A percentile compares a stretch with the other conserved stretches of the same genome.
Conservation (phyloP, 2,329 filamentous ascomycete species). For the Colletotrichum sansevieriae region DNA sequence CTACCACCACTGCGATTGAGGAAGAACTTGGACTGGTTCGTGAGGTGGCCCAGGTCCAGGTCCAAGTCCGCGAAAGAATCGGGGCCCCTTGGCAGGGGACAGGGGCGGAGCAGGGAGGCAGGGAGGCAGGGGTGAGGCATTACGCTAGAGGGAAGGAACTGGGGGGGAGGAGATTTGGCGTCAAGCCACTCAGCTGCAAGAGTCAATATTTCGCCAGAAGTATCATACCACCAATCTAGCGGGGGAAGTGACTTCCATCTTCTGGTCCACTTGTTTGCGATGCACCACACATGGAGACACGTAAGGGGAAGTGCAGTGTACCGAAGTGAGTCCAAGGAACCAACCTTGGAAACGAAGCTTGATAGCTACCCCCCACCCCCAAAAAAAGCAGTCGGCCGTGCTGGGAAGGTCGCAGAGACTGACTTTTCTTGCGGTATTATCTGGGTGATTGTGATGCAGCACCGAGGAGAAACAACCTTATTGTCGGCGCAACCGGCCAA, state of each 20-base stretch:
- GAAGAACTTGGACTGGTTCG: conserved; percentile 34
- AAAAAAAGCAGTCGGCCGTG: too few relatives aligned
- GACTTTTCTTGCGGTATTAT: neutral
- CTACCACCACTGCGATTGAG: neutral
- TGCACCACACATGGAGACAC: neutral
- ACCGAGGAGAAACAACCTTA: conserved; percentile 21
- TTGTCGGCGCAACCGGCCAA: neutral
- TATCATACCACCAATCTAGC: neutral
- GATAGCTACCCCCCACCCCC: too few relatives aligned
- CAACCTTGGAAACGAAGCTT: conserved; percentile 9
- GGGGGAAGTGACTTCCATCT: neutral
- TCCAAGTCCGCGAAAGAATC: neutral
- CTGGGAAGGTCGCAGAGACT: too few relatives aligned
- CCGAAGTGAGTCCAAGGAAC: too few relatives aligned
- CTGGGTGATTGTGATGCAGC: neutral
- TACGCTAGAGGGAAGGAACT: conserved; percentile 2
- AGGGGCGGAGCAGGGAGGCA: conserved; percentile 16
- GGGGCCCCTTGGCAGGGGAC: conserved; percentile 22
- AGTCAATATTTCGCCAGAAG: conserved; percentile 8
- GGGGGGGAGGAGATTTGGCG: conserved; percentile 40
- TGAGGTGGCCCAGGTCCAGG: conserved; percentile 17
- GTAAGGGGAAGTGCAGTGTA: too few relatives aligned
- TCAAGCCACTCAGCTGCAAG: conserved; percentile 34
- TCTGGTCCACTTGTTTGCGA: conserved; percentile 10
- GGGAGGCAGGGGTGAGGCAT: conserved; percentile 21